Conservation (phyloP, 768 basidiomycete species). For the Rhizopogon vesiculosus region DNA sequence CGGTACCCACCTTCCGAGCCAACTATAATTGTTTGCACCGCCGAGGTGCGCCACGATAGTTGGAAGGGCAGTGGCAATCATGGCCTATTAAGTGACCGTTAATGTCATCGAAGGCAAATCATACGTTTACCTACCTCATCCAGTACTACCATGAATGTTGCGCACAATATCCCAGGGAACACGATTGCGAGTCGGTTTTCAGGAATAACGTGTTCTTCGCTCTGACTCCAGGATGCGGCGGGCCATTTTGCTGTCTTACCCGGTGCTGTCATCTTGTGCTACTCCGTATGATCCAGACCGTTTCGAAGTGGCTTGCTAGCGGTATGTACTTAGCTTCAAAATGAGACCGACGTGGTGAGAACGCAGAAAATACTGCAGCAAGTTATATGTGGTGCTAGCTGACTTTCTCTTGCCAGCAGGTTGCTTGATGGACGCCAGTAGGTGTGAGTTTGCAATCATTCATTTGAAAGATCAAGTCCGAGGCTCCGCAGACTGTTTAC, state of each 20-base stretch:
- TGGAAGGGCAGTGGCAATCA: slow-evolving; percentile 72
- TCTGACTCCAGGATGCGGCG: slow-evolving; percentile 45
- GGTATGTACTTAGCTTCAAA: no score
- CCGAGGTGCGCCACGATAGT: slow-evolving; percentile 66
- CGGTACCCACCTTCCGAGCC: slow-evolving; percentile 60
- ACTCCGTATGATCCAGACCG: not conserved
- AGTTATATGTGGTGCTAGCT: no score
- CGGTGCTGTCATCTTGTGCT: slow-evolving; percentile 5
- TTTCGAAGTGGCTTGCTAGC: no score
- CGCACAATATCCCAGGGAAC: slow-evolving; percentile 25
- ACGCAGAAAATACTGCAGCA: no score
- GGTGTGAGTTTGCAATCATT: no score
- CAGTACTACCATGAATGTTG: slow-evolving; percentile 39
- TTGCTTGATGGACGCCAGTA: no score
- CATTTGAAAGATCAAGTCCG: no score
- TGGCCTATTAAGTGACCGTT: slow-evolving; percentile 37
- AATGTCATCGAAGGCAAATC: not conserved
- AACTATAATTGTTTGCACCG: slow-evolving; percentile 60
- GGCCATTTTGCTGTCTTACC: not conserved
- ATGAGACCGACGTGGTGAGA: no score
- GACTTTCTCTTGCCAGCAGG: no score
- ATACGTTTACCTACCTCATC: slow-evolving; percentile 44
- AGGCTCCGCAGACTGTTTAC: no score
- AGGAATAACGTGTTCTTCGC: slow-evolving; percentile 54
- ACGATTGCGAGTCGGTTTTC: slow-evolving; percentile 20